Evolutionary conservation across 2,329 filamentous ascomycete genomes (phyloP), one percentile per base, ranked within the genome.

Genomic region (Cladobotryum protrusum): DNA sequence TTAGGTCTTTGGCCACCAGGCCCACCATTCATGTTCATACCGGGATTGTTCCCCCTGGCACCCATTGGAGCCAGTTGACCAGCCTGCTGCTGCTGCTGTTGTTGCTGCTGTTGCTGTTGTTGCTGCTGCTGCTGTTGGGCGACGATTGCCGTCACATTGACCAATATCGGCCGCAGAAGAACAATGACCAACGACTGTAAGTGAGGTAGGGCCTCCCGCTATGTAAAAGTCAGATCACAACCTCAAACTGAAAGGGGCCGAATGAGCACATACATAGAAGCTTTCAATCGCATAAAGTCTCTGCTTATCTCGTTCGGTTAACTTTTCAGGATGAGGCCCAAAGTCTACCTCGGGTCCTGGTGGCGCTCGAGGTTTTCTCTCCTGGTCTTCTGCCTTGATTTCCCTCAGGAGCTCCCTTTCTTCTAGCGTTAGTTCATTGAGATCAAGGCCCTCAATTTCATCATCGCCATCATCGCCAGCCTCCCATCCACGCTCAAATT

Each of bases 181-280:
- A 97, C 91, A 58, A 97, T 95, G 4, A 96, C 86, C 13, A 97
- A 73, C 1, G 92, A 97, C 64, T 97, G 93, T 14, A 99, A 72
- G 65, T 95, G 85, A 1, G 92, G 89, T 46, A 99, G 72, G 1
- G 87, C 82, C 54, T 86, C 76, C 61, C 79, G 77, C 87, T 95
- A 58, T 19, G 18, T 7, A 4, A 24, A 4, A 8, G 56, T 74
- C 44, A 75, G 66, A 43, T 52, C n/a, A 15, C 24, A 39, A 35
- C 48, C 52, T 43, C 52, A 50, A 32, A 19, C 34, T 17, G 41
- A 15, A 5, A 18, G 12, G 15, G 20, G 4, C 7, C 18, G 19
- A 15, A 3, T 4, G 11, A 20, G 3, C 36, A 79, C 86, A 76
- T 67, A 93, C 88, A 63, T 97, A 99, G 62, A 95, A 95, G 7